phyloP scores from a whole-genome alignment of 2,329 filamentous ascomycete genomes.

The Botrytis sinoallii region DNA sequence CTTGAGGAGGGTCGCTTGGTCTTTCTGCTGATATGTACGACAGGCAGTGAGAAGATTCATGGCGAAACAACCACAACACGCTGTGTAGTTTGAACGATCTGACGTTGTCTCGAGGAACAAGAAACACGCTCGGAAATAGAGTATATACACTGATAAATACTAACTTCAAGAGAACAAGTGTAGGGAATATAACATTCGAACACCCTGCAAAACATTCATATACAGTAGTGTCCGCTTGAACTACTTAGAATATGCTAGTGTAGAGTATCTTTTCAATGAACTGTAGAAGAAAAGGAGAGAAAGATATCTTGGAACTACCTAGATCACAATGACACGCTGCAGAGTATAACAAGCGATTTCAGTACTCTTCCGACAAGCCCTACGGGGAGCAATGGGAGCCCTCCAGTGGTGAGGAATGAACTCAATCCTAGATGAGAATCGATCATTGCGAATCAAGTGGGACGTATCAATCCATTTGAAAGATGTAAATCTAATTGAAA shows the following conservation, averaged over 20 bases:
- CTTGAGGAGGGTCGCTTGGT: background rate
- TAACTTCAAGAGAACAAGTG: background rate
- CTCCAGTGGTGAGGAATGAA: background rate
- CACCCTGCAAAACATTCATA: background rate
- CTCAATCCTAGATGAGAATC: background rate
- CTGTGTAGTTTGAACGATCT: background rate
- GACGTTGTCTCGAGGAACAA: background rate
- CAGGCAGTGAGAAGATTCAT: background rate
- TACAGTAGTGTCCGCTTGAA: conserved; percentile 9
- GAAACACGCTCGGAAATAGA: background rate
- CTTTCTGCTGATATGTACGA: background rate
- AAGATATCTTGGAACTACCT: background rate
- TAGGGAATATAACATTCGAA: background rate
- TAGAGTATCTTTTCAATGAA: background rate
- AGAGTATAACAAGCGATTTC: background rate
- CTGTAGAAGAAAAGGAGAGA: background rate
- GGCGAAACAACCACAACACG: background rate
- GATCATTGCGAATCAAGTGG: background rate
- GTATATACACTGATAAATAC: background rate
- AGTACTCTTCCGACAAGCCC: background rate
- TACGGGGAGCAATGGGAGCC: background rate
- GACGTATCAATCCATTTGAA: background rate
- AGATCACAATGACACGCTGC: background rate
- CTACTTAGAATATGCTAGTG: background rate
- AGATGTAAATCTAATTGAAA: background rate